Evolutionary conservation across 768 basidiomycete species (phyloP).

Genomic region (Phlebiopsis flavidoalba): DNA sequence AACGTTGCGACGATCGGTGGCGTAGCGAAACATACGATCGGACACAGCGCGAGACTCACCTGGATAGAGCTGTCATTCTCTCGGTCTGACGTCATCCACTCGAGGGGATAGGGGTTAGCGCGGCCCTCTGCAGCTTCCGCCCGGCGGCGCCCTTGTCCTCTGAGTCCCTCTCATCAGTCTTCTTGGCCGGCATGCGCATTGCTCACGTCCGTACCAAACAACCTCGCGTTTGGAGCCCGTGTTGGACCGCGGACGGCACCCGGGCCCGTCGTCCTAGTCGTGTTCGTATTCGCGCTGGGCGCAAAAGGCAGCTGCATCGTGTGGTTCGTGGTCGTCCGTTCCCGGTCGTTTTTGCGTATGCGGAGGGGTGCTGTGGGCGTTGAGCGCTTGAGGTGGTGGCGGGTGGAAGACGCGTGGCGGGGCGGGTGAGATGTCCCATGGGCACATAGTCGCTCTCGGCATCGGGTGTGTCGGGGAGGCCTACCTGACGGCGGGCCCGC

Average conservation of each 20-base stretch:
- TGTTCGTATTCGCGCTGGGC: not conserved
- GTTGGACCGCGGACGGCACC: conserved; percentile 62
- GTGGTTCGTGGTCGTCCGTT: conserved; percentile 21
- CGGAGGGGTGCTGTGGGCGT: not conserved
- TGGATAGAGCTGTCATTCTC: not conserved
- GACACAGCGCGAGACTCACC: not conserved
- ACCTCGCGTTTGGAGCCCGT: conserved; percentile 52
- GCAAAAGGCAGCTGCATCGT: conserved; percentile 19
- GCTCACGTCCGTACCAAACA: conserved; percentile 73
- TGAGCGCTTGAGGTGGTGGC: conserved; percentile 1
- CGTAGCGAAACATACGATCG: conserved; percentile 4
- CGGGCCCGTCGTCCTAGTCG: conserved; percentile 14
- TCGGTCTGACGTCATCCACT: conserved; percentile 44
- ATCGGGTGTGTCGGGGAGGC: conserved; percentile 36
- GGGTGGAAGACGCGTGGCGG: conserved; percentile 19
- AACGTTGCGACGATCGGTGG: not conserved
- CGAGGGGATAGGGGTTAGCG: conserved; percentile 55
- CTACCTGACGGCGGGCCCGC: conserved; percentile 31
- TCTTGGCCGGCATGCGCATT: conserved; percentile 37
- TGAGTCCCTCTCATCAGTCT: conserved; percentile 29
- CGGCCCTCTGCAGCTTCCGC: conserved; percentile 58
- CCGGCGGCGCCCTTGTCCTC: conserved; percentile 28
- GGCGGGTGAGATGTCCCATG: conserved; percentile 82
- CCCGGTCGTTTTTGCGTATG: conserved; percentile 19
- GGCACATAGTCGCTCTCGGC: conserved; percentile 47